Base-by-base conservation (phyloP, 177 flowering plant species). In the Tripterygium wilfordii region DNA sequence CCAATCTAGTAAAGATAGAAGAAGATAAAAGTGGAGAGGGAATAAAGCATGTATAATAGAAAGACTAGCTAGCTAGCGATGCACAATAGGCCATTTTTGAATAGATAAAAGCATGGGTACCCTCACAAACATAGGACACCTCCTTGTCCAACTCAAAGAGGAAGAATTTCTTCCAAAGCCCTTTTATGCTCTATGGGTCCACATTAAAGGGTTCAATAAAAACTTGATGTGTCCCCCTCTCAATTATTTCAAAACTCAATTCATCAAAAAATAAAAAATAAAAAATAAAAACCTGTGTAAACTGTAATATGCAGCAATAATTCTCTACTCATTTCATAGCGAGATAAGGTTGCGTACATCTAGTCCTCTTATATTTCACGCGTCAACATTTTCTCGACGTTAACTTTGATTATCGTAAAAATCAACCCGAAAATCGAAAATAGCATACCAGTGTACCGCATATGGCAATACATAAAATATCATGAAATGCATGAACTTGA, bases 131-230 rank as follows among this genome's bases (percentile, higher is more conserved):
- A 32, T n/a, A 10, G 22, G 8, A 12, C 5, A 48, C 16, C n/a
- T 32, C 23, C 29, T 49, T 50, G 54, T 51, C 46, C 41, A 49
- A 8, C 56, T 20, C 20, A 28, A 41, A 51, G 28, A 28, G 8
- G 56, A 26, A 18, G 46, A 51, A 41, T 30, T 46, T 49, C 36
- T 17, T n/a, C 18, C 5, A 25, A 6, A 40, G 5, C 10, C 28
- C 21, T 13, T 18, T 39, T 7, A 29, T 27, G 45, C 28, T 40
- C 19, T 40, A 21, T 28, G 29, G 27, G n/a, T n/a, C n/a, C 20
- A 25, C 28, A 38, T 29, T 27, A 36, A 15, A 14, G 29, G 22
- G 31, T 45, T 31, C 13, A 21, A 17, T 22, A n/a, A n/a, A 45
- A 17, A 17, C 16, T n/a, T 49, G 43, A 24, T 28, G 2, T 28